These are phyloP conservation scores for Trypanosoma avium DNA, from an alignment of 208 protist species.

Conservation along the genomic window DNA sequence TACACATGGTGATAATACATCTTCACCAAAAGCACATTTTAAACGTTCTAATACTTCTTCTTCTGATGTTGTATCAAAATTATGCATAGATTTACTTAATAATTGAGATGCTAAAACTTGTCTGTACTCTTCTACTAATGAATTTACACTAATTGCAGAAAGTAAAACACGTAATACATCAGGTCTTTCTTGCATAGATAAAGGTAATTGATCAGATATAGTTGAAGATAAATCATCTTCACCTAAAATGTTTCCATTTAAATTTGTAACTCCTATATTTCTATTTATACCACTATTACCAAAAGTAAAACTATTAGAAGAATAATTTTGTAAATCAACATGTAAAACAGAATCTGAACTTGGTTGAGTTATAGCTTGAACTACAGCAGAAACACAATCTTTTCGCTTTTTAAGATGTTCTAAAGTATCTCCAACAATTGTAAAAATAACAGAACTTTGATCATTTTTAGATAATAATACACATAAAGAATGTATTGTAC, in stretches of 20 bases:
- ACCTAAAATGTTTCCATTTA: not conserved
- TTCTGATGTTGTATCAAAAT: constrained; percentile 79
- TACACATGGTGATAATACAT: constrained; percentile 59
- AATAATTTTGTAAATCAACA: constrained; percentile 25
- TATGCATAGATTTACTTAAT: constrained; percentile 65
- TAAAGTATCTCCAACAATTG: constrained; percentile 74
- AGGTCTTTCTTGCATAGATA: constrained; percentile 36
- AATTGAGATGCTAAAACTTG: constrained; percentile 66
- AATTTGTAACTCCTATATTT: constrained; percentile 8
- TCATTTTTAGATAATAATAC: constrained; percentile 77
- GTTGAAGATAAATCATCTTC: too few species aligned
- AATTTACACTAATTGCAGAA: constrained; percentile 60
- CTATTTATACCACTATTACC: constrained; percentile 21
- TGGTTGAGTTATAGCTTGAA: constrained; percentile 76
- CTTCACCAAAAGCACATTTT: constrained; percentile 83
- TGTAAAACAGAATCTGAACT: constrained; percentile 41
- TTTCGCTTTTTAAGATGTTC: constrained; percentile 74
- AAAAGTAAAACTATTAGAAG: not conserved
- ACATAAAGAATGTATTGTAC: constrained; percentile 77
- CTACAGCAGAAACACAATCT: constrained; percentile 78
- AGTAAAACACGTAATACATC: constrained; percentile 82
- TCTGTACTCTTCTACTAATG: constrained; percentile 76
- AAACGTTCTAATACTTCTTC: constrained; percentile 87
- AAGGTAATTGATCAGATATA: constrained; percentile 3
- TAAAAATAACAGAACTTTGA: constrained; percentile 67